These are phyloP conservation scores for Colletotrichum australisinense DNA, from an alignment of 2,329 filamentous ascomycete genomes.

Conservation along the genomic window DNA sequence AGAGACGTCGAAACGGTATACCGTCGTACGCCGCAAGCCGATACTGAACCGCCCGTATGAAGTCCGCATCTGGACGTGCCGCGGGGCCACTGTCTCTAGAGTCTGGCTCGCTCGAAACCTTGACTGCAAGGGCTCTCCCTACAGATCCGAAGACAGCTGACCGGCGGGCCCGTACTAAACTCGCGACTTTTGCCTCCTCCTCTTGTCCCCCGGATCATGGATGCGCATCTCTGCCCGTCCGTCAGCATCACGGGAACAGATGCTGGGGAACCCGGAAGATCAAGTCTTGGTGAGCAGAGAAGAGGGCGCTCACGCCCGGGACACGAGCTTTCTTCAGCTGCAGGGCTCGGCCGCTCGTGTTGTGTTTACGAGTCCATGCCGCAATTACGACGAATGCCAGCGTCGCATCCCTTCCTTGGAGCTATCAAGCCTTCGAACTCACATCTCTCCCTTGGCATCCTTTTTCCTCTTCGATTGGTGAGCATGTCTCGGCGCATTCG, in stretches of 20 bases:
- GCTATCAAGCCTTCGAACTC: neutral
- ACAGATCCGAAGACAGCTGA: constrained; percentile 23
- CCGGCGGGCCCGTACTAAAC: constrained; percentile 16
- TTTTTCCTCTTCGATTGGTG: neutral
- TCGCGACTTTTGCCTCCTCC: constrained; percentile 8
- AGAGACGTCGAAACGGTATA: neutral
- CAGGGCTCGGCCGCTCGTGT: neutral
- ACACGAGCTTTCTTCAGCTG: neutral
- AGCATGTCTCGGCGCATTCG: neutral
- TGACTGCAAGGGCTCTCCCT: constrained; percentile 19
- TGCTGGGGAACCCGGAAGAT: neutral
- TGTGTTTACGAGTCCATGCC: neutral
- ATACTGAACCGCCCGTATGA: neutral
- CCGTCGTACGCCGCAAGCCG: constrained; percentile 6
- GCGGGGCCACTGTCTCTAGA: neutral
- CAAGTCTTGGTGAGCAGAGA: neutral
- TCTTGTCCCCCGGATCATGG: neutral
- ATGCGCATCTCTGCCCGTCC: neutral
- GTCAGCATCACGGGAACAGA: neutral
- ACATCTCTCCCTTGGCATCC: neutral
- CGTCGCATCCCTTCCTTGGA: neutral
- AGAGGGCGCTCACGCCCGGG: neutral
- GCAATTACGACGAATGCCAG: neutral
- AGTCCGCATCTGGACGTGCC: neutral
- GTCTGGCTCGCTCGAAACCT: constrained; percentile 5